phyloP scores from a whole-genome alignment of 164 flowering plant species.

The Nymphaea thermarum region DNA sequence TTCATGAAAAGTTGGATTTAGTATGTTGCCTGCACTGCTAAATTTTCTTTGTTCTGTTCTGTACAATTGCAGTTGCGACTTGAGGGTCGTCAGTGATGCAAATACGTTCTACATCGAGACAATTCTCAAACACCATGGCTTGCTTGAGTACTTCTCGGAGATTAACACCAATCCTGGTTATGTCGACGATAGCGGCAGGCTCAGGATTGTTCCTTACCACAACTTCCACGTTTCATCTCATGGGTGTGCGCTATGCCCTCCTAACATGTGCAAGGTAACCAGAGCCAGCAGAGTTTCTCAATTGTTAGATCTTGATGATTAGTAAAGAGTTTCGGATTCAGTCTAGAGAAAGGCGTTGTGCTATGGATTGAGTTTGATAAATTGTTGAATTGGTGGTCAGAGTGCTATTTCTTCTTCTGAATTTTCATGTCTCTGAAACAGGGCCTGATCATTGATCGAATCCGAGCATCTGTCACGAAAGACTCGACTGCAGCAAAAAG shows the following conservation, averaged over 20 bases:
- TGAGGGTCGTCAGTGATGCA: conserved; percentile 75
- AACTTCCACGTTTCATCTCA: conserved; percentile 30
- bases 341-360: no score
- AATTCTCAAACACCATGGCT: conserved; percentile 55
- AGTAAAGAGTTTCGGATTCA: no score
- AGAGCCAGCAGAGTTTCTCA: neutral
- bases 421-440: conserved; percentile 6
- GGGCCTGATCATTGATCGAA: conserved; percentile 53
- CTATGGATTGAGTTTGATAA: no score
- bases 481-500: conserved; percentile 9
- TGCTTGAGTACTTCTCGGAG: conserved; percentile 51
- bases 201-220: conserved; percentile 52
- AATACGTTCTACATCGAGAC: conserved; percentile 65
- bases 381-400: neutral
- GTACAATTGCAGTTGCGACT: conserved; percentile 46
- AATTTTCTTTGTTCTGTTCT: neutral
- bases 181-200: conserved; percentile 47
- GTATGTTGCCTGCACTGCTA: neutral
- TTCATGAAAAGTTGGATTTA: neutral
- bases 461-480: conserved; percentile 19
- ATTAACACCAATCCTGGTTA: conserved; percentile 50
- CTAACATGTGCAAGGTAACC: conserved; percentile 75
- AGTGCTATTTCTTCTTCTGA: neutral
- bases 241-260: conserved; percentile 57
- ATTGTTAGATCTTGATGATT: neutral